Conservation (phyloP, 345 rosid species). For the Jatropha curcas region DNA sequence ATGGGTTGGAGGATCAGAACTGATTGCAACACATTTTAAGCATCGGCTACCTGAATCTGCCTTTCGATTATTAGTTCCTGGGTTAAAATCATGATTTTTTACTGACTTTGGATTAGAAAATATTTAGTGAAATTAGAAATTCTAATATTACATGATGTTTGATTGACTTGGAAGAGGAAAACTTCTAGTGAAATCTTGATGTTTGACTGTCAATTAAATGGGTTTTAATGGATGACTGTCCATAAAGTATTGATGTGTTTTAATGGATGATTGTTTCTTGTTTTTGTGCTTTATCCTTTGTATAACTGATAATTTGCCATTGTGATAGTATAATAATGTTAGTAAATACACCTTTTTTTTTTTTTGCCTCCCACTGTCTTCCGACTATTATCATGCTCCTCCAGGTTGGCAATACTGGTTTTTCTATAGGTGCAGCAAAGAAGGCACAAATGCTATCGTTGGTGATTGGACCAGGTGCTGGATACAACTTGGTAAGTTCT, state of each 20-base stretch:
- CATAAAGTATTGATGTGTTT: no score
- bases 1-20: no score
- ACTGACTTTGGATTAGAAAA: neutral
- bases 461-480: slow-evolving; percentile 89
- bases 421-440: slow-evolving; percentile 71
- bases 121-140: neutral
- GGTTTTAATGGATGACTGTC: no score
- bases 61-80: neutral
- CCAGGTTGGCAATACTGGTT: slow-evolving; percentile 72
- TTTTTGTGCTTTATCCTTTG: neutral
- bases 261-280: no score
- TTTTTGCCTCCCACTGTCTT: neutral
- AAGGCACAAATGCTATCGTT: slow-evolving; percentile 55
- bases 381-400: neutral
- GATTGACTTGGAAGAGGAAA: neutral
- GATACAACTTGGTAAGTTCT: slow-evolving; percentile 77
- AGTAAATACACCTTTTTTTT: neutral
- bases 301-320: neutral
- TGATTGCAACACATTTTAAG: neutral
- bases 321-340: neutral
- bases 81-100: neutral
- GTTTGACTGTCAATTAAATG: neutral
- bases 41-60: neutral
- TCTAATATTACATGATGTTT: no score
- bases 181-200: neutral